Conservation (phyloP, 495 filamentous ascomycete genomes). For the Diplogelasinospora grovesii region DNA sequence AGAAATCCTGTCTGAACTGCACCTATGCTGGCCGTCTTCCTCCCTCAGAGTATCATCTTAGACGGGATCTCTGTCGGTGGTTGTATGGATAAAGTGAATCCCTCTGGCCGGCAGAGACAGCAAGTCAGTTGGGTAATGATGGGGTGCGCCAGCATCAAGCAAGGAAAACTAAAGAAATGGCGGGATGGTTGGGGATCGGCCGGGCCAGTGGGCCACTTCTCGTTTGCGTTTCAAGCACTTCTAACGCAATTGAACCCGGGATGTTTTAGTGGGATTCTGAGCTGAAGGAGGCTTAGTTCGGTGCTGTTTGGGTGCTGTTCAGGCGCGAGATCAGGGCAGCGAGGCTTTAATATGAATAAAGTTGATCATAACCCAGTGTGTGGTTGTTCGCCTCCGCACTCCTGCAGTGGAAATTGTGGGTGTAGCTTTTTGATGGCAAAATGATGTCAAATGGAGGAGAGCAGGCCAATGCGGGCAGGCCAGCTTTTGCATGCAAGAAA, state of each 20-base stretch:
- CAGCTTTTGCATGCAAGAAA: not conserved
- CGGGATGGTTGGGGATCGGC: conserved; percentile 2
- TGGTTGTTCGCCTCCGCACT: conserved; percentile 10
- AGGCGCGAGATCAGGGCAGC: conserved; percentile 1
- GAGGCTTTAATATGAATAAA: conserved; percentile 3
- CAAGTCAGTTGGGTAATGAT: not conserved
- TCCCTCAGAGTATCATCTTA: conserved; percentile 8
- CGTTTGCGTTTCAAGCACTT: conserved; percentile 8
- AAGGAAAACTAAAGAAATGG: no score
- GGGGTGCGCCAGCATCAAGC: no score
- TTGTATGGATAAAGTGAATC: not conserved
- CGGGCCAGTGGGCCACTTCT: not conserved
- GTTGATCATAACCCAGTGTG: not conserved
- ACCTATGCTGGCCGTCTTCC: conserved; percentile 10
- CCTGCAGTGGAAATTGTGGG: conserved; percentile 20
- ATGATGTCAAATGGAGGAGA: conserved; percentile 13
- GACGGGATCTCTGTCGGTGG: no score
- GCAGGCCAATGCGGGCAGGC: conserved; percentile 8
- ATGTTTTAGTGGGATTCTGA: not conserved
- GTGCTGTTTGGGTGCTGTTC: not conserved
- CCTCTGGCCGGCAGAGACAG: conserved; percentile 10
- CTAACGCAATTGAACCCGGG: not conserved
- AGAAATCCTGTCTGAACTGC: conserved; percentile 11
- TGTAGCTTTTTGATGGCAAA: conserved; percentile 12
- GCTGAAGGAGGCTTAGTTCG: not conserved